These are phyloP conservation scores for Chytriomyces confervae DNA, from an alignment of 192 early-diverging fungal species.

Conservation along the genomic window DNA sequence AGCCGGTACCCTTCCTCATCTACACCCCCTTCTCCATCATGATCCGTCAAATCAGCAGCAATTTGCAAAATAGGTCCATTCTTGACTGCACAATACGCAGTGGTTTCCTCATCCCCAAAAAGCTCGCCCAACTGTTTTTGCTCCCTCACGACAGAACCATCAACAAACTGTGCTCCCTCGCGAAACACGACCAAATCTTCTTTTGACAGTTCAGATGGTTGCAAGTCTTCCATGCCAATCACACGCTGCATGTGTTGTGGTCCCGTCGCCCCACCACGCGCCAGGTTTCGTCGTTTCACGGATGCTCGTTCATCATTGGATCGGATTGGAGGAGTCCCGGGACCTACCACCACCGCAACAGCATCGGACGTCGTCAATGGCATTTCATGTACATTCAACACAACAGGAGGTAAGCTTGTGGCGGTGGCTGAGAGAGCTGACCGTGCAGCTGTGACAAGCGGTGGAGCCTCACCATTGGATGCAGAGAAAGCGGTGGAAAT, in stretches of 20 bases:
- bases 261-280: neutral
- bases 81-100: conserved; percentile 12
- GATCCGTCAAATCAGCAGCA: conserved; percentile 27
- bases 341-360: neutral
- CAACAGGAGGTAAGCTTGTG: too few relatives aligned
- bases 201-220: neutral
- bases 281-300: conserved; percentile 22
- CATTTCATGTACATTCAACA: too few relatives aligned
- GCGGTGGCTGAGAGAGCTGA: too few relatives aligned
- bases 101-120: neutral
- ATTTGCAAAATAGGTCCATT: conserved; percentile 19
- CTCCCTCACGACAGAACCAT: neutral
- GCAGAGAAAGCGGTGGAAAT: too few relatives aligned
- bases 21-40: neutral
- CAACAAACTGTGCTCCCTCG: neutral
- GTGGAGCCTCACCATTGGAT: too few relatives aligned
- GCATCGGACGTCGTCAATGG: neutral
- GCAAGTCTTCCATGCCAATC: neutral
- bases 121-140: neutral
- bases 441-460: too few relatives aligned
- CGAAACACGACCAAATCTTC: neutral
- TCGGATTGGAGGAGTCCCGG: conserved; percentile 11
- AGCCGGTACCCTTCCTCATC: conserved; percentile 12
- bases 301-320: conserved; percentile 11
- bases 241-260: neutral